A percentile compares a stretch with the other conserved stretches of the same genome.
Evolutionary conservation across 2,329 filamentous ascomycete genomes (phyloP).

Genomic region (Alternaria sp.): DNA sequence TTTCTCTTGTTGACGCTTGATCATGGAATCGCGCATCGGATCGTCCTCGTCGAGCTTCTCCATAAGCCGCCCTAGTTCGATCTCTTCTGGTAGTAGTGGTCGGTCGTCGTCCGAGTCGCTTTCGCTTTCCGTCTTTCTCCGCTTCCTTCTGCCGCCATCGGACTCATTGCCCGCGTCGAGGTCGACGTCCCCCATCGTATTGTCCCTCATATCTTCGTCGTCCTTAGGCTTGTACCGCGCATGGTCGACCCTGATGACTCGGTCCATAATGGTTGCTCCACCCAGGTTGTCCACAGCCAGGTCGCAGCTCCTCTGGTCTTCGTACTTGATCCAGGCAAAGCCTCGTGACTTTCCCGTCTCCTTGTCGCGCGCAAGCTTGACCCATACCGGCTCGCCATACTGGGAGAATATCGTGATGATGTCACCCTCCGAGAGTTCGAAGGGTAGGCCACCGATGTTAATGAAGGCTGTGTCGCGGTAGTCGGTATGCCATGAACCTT

Average conservation of each 20-base stretch:
- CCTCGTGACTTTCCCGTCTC: conserved; percentile 95
- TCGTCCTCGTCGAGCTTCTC: conserved; percentile 90
- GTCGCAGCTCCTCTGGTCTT: conserved; percentile 95
- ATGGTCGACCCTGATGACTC: conserved; percentile 87
- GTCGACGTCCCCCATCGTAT: conserved; percentile 59
- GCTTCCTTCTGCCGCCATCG: conserved; percentile 57
- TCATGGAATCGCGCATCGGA: conserved; percentile 91
- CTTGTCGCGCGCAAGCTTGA: conserved; percentile 92
- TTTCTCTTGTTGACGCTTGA: conserved; percentile 91
- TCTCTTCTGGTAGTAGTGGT: conserved; percentile 79
- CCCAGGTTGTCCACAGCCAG: conserved; percentile 95
- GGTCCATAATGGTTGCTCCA: conserved; percentile 80
- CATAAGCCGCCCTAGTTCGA: conserved; percentile 76
- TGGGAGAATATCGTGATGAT: conserved; percentile 96
- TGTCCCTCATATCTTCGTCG: conserved; percentile 70
- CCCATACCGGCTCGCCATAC: conserved; percentile 90
- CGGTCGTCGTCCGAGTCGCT: conserved; percentile 55
- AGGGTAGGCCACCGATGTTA: conserved; percentile 93
- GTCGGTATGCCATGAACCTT: conserved; percentile 95
- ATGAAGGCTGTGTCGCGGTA: conserved; percentile 97
- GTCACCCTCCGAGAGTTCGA: conserved; percentile 93
- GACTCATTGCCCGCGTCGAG: conserved; percentile 42
- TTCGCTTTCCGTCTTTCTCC: conserved; percentile 53
- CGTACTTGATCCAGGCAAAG: conserved; percentile 97
- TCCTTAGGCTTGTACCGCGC: conserved; percentile 89